Percentiles rank a stretch among this genome's conserved stretches.
These are phyloP conservation scores for Penicillium sp. DNA, from an alignment of 2,329 filamentous ascomycete genomes.

Conservation along the genomic window DNA sequence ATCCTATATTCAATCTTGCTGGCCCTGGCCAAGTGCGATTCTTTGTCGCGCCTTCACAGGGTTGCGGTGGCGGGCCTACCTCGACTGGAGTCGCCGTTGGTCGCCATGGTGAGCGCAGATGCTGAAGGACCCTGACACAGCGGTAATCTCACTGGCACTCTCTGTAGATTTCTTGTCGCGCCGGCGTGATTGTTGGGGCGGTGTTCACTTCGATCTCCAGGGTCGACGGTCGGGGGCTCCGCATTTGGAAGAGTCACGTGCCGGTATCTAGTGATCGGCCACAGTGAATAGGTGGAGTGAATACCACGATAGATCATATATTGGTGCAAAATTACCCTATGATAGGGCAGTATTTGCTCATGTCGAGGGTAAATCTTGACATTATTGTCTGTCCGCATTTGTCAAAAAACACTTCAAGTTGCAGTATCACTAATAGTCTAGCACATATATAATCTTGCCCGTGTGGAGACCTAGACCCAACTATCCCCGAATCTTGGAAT, in stretches of 20 bases:
- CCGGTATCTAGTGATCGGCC: background rate
- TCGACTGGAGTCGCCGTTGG: conserved; percentile 41
- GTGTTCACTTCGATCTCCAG: conserved; percentile 15
- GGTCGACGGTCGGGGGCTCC: conserved; percentile 30
- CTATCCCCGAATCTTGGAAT: no score
- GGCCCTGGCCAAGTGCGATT: background rate
- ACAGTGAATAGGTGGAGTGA: background rate
- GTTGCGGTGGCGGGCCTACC: conserved; percentile 29
- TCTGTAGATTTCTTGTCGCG: conserved; percentile 1
- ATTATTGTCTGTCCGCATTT: no score
- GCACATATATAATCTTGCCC: no score
- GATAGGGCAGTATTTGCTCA: no score
- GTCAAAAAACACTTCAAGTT: no score
- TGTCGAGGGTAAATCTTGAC: no score
- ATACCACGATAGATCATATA: no score
- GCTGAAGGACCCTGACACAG: conserved; percentile 6
- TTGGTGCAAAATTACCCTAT: no score
- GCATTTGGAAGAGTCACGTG: conserved; percentile 32
- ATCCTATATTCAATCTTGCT: background rate
- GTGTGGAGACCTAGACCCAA: no score
- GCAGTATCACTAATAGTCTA: no score
- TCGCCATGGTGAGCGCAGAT: conserved; percentile 35
- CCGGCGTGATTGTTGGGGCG: conserved; percentile 5
- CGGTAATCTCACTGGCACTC: conserved; percentile 6
- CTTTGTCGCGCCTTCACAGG: conserved; percentile 10